Base-by-base conservation (phyloP, 2,329 filamentous ascomycete species). In the Xylariaceae sp. region DNA sequence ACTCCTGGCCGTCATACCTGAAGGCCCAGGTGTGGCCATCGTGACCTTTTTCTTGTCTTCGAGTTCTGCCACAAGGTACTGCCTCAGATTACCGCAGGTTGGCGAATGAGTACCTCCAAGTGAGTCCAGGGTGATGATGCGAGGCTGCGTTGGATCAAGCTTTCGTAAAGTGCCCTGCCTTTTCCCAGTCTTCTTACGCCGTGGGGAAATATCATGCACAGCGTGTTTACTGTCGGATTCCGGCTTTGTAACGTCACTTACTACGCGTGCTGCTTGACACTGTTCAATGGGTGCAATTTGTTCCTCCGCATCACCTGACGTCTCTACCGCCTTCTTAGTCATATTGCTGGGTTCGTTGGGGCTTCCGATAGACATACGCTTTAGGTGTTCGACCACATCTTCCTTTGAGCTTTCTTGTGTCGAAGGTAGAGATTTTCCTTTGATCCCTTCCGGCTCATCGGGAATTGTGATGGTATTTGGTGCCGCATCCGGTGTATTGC, bases 81-180 rank as follows among this genome's bases (percentile, higher is more conserved):
- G 80, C 63, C 87, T 91, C 31, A 99, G 74, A 34, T 80, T 78
- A 43, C 69, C 79, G 56, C 87, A 83, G 6, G 90, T 88, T 1
- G 76, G 72, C 1, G 80, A 75, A 60, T 92, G 90, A 0, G 74
- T 42, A 5, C 70, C 63, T n/a, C 84, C 86, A 1, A 97, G 77
- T 0, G 94, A 97, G 68, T 99, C 94, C 22, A 97, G 80, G 0
- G 90, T 90, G 57, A 97, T 85, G 56, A 97, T 91, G 34, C 82
- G 81, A 1, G 90, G 84, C 46, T 83, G 77, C 9, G 72, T 73
- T 1, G 74, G 71, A 48, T 82, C 74, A 51, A 73, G 71, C 55
- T 75, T 80, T 31, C 70, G 69, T 47, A 60, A 50, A 31, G 56
- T 58, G 50, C 57, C 60, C 9, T 66, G 70, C 62, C 69, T 69